Evolutionary conservation across 2,329 filamentous ascomycete species (phyloP).

Genomic region (Dothistroma septosporum): DNA sequence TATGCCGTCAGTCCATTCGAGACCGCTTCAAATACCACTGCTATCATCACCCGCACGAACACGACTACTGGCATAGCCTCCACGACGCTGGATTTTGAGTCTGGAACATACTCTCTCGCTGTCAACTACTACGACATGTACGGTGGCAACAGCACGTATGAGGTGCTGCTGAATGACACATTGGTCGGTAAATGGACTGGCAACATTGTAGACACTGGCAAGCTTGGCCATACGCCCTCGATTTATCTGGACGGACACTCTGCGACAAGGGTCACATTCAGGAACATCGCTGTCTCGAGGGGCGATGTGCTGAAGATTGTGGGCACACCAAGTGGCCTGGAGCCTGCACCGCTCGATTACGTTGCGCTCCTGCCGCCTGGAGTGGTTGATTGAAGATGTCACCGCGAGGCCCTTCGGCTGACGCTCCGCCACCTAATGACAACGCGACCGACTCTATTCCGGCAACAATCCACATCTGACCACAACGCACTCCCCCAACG

Average conservation of each 20-base stretch:
- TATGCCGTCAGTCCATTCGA: constrained; percentile 57
- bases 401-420: too few relatives aligned
- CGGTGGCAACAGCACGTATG: constrained; percentile 55
- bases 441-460: too few relatives aligned
- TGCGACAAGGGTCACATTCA: constrained; percentile 59
- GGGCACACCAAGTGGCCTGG: constrained; percentile 56
- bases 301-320: constrained; percentile 55
- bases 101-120: constrained; percentile 58
- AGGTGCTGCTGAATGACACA: constrained; percentile 51
- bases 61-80: constrained; percentile 49
- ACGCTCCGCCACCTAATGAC: too few relatives aligned
- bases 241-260: constrained; percentile 62
- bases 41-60: constrained; percentile 55
- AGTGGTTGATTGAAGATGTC: constrained; percentile 30
- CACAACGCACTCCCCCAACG: too few relatives aligned
- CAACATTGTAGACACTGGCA: constrained; percentile 47
- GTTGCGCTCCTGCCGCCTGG: constrained; percentile 58
- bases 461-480: too few relatives aligned
- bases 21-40: constrained; percentile 53
- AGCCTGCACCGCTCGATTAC: constrained; percentile 65
- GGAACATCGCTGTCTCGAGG: constrained; percentile 45
- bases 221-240: constrained; percentile 56
- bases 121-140: constrained; percentile 64
- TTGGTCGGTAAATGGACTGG: constrained; percentile 53
- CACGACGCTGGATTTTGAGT: constrained; percentile 45